Conservation (phyloP, 2,329 filamentous ascomycete species). For the Myotisia sp. region DNA sequence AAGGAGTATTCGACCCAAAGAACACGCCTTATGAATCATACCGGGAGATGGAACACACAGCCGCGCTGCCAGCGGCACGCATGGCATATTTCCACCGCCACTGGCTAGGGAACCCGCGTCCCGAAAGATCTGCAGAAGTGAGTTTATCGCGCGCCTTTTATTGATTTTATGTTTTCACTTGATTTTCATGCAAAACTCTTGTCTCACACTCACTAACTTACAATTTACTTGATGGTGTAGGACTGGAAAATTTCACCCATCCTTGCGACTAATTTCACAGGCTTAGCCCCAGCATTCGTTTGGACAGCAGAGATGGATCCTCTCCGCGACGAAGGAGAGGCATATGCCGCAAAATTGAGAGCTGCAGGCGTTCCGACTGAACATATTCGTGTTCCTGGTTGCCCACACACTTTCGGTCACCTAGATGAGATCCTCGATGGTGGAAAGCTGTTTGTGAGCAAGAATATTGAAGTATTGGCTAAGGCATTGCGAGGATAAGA, state of each 20-base stretch:
- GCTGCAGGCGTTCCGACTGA: constrained; percentile 23
- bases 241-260: constrained; percentile 32
- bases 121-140: constrained; percentile 22
- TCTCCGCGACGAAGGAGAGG: constrained; percentile 29
- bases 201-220: background rate
- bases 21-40: constrained; percentile 28
- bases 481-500: constrained; percentile 14
- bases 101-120: constrained; percentile 26
- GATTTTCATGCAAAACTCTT: too few relatives aligned
- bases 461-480: constrained; percentile 18
- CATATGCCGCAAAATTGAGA: constrained; percentile 25
- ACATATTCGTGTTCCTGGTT: constrained; percentile 19
- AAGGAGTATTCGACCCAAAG: constrained; percentile 22
- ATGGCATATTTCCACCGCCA: constrained; percentile 29
- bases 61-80: constrained; percentile 22
- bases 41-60: constrained; percentile 25
- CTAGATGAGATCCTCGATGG: constrained; percentile 21
- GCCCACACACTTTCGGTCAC: constrained; percentile 21
- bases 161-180: too few relatives aligned
- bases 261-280: constrained; percentile 21
- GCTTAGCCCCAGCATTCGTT: constrained; percentile 27
- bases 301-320: constrained; percentile 30
- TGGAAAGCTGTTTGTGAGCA: constrained; percentile 18
- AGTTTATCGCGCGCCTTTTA: constrained; percentile 7
- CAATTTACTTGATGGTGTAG: constrained; percentile 13